Evolutionary conservation across 805 yeast genomes (phyloP).

Genomic region (Yamadazyma insecticola): DNA sequence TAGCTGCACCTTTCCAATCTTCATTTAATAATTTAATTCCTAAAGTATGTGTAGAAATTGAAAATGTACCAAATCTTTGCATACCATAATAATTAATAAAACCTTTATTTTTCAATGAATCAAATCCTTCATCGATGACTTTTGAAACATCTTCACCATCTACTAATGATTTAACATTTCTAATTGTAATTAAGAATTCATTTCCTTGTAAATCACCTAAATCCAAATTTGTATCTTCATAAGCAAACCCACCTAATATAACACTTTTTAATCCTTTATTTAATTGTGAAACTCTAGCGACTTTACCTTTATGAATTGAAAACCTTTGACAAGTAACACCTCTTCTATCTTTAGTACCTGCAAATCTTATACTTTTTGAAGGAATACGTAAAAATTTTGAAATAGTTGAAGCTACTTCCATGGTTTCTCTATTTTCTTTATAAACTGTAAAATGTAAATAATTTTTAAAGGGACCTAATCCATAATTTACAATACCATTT

Average conservation of each 20-base stretch:
- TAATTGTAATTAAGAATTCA: constrained; percentile 78
- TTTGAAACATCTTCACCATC: constrained; percentile 32
- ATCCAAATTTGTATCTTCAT: constrained; percentile 54
- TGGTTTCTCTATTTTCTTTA: constrained; percentile 94
- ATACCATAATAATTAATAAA: constrained; percentile 95
- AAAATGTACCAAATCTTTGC: constrained; percentile 97
- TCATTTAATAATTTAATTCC: constrained; percentile 69
- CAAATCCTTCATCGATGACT: constrained; percentile 48
- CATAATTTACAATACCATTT: constrained; percentile 59
- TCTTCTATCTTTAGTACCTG: constrained; percentile 96
- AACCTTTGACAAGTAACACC: constrained; percentile 89
- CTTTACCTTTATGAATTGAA: constrained; percentile 62
- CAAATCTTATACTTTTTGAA: constrained; percentile 66
- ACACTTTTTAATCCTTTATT: constrained; percentile 76
- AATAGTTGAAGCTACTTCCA: constrained; percentile 83
- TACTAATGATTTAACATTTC: constrained; percentile 53
- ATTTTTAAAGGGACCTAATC: constrained; percentile 66
- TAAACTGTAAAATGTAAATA: constrained; percentile 75
- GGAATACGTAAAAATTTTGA: constrained; percentile 72
- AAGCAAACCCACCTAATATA: constrained; percentile 72
- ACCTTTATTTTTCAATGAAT: constrained; percentile 60
- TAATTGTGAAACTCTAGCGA: constrained; percentile 69
- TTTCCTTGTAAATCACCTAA: constrained; percentile 88
- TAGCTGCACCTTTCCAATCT: constrained; percentile 78
- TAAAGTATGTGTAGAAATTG: constrained; percentile 82